phyloP scores from a whole-genome alignment of 106 monocot species.

The Dendrobium chrysotoxum region DNA sequence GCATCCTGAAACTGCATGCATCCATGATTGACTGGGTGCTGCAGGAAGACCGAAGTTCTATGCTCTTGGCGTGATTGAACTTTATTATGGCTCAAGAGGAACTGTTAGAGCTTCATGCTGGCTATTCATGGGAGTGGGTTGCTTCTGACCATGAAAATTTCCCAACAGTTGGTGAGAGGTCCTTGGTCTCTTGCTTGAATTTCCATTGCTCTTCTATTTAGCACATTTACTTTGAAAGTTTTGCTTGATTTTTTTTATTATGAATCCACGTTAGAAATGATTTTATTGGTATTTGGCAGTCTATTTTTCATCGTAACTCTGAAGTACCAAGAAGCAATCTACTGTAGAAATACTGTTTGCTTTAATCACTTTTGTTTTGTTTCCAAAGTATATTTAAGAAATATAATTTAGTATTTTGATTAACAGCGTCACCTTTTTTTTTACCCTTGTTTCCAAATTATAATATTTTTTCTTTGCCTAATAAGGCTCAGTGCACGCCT shows the following conservation, averaged over 20 bases:
- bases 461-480: background rate
- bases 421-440: background rate
- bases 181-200: slow-evolving; percentile 20
- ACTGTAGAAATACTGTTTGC: background rate
- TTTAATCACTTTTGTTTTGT: background rate
- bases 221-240: background rate
- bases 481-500: background rate
- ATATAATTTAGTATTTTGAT: background rate
- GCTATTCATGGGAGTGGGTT: slow-evolving; percentile 3
- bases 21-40: background rate
- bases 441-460: background rate
- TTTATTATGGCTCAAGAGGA: slow-evolving; percentile 7
- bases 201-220: background rate
- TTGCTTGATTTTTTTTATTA: background rate
- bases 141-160: slow-evolving; percentile 4
- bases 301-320: background rate
- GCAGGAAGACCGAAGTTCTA: background rate
- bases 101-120: slow-evolving; percentile 5
- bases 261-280: background rate
- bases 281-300: background rate
- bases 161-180: slow-evolving; percentile 29
- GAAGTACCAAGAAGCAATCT: background rate
- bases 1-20: slow-evolving; percentile 1
- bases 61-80: slow-evolving; percentile 5
- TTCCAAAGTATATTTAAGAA: background rate